Percentiles rank a stretch among this genome's conserved stretches.
Evolutionary conservation across 2,329 filamentous ascomycete species (phyloP).

Genomic region (Colletotrichum somersetense): DNA sequence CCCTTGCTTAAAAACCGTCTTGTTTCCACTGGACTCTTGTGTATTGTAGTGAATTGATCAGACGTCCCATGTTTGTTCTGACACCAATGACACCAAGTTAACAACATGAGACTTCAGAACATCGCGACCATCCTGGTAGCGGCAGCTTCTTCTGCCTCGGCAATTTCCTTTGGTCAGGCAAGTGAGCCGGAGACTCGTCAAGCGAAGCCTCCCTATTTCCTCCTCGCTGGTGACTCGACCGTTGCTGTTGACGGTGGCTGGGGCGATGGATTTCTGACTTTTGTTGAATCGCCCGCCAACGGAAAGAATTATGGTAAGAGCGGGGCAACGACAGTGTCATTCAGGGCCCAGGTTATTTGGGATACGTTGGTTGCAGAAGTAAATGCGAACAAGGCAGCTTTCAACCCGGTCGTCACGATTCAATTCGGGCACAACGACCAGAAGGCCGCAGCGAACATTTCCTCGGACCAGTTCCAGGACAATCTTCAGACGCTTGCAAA

Average conservation of each 20-base stretch:
- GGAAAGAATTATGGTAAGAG: constrained; percentile 70
- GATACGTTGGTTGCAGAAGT: constrained; percentile 59
- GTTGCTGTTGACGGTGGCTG: constrained; percentile 64
- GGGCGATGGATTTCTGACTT: constrained; percentile 70
- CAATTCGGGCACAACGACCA: constrained; percentile 75
- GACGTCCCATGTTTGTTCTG: too few relatives aligned
- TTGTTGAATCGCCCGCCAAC: constrained; percentile 60
- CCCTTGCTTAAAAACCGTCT: fast-evolving
- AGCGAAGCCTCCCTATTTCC: constrained; percentile 56
- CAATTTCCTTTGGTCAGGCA: not conserved
- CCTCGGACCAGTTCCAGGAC: constrained; percentile 60
- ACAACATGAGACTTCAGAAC: constrained; percentile 20
- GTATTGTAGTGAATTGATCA: too few relatives aligned
- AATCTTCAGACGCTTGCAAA: constrained; percentile 63
- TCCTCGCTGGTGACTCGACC: constrained; percentile 64
- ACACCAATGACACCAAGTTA: not conserved
- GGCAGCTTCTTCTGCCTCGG: constrained; percentile 45
- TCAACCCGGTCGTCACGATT: constrained; percentile 46
- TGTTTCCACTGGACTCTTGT: not conserved
- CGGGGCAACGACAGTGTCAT: constrained; percentile 69
- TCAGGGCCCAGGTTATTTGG: constrained; percentile 66
- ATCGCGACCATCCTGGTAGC: constrained; percentile 34
- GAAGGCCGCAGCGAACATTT: constrained; percentile 61
- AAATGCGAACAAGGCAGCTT: constrained; percentile 50
- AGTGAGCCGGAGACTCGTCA: constrained; percentile 1